A percentile compares a stretch with the other conserved stretches of the same genome.
Evolutionary conservation across 305 asterid species (phyloP).

Genomic region (Solanum hybrid): DNA sequence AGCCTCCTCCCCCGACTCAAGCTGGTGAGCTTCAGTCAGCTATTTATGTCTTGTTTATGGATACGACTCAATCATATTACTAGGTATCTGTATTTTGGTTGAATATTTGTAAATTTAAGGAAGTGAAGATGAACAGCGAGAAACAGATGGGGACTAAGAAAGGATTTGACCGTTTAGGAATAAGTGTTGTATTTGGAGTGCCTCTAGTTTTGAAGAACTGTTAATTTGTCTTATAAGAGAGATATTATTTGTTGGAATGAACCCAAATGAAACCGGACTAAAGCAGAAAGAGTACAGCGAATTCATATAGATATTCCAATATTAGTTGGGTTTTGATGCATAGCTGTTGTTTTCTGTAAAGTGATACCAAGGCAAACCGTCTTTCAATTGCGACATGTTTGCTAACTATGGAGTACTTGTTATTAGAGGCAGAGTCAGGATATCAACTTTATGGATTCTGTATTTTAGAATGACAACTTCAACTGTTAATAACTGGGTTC

Average conservation of each 20-base stretch:
- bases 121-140: neutral
- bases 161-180: neutral
- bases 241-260: neutral
- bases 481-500: neutral
- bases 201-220: neutral
- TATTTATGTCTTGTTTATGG: neutral
- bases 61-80: neutral
- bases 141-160: neutral
- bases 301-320: neutral
- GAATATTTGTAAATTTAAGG: neutral
- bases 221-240: neutral
- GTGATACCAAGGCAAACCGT: neutral
- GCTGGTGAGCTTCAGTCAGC: conserved; percentile 32
- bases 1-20: conserved; percentile 50
- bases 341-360: neutral
- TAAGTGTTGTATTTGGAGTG: neutral
- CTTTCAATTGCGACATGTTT: neutral
- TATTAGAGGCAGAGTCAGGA: neutral
- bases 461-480: neutral
- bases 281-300: neutral
- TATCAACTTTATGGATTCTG: neutral
- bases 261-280: neutral
- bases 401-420: neutral
- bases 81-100: neutral
- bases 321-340: neutral